phyloP scores from a whole-genome alignment of 257 asterid genomes.

The Penstemon davidsonii region DNA sequence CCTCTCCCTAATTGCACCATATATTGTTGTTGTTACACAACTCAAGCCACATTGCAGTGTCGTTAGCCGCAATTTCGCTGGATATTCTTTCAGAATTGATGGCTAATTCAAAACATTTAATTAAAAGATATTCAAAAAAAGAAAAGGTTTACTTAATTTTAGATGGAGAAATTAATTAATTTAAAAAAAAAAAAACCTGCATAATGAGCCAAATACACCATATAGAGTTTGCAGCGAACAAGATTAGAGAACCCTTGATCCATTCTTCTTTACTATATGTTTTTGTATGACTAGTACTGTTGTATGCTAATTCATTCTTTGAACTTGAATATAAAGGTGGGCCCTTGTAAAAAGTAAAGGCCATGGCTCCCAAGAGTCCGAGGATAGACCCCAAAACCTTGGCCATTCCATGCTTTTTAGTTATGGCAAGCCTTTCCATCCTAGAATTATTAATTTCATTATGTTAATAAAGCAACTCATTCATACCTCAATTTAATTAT shows the following conservation, averaged over 20 bases:
- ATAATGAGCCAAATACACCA: constrained; percentile 60
- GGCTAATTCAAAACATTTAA: constrained; percentile 27
- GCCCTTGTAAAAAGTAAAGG: constrained; percentile 53
- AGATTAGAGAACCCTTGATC: constrained; percentile 61
- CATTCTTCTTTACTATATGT: constrained; percentile 42
- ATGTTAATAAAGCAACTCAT: background rate
- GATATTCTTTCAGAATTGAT: constrained; percentile 45
- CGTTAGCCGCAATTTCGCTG: constrained; percentile 49
- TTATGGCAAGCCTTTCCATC: constrained; percentile 48
- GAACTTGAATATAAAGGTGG: constrained; percentile 39
- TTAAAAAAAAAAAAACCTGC: constrained; percentile 40
- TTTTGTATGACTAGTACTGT: constrained; percentile 5
- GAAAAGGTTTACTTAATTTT: no score
- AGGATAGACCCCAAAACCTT: constrained; percentile 50
- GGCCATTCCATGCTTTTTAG: constrained; percentile 50
- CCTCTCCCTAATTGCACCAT: constrained; percentile 40
- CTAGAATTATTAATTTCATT: constrained; percentile 19
- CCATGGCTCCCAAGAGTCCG: constrained; percentile 56
- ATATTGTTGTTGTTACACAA: constrained; percentile 39
- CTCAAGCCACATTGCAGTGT: constrained; percentile 55
- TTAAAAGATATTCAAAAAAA: background rate
- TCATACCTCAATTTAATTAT: background rate
- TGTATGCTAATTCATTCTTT: constrained; percentile 15
- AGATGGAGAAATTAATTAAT: background rate
- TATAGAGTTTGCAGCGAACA: constrained; percentile 41